These are phyloP conservation scores for Eimeria acervulina DNA, from an alignment of 169 alveolate genomes.

Conservation along the genomic window DNA sequence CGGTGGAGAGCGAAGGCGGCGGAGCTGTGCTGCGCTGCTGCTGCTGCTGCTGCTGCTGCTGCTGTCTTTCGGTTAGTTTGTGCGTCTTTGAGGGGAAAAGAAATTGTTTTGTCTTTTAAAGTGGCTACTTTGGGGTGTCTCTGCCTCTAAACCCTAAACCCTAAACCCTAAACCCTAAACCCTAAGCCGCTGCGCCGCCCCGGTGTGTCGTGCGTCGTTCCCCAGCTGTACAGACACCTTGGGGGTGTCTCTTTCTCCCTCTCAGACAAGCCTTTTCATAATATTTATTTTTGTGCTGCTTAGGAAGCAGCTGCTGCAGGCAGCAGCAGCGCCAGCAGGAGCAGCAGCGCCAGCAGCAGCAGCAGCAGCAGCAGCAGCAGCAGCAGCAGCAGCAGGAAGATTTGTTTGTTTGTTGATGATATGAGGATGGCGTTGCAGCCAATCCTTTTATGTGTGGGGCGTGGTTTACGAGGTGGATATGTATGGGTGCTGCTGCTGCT, in stretches of 20 bases:
- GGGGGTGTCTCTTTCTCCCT: neutral
- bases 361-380: slow-evolving; percentile 16
- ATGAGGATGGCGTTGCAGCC: neutral
- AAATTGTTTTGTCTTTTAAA: neutral
- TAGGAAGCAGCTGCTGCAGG: neutral
- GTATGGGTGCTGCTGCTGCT: neutral
- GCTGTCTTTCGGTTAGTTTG: neutral
- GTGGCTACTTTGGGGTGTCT: neutral
- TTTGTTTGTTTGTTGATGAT: neutral
- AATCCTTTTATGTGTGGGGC: neutral
- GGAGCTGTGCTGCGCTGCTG: too few relatives aligned
- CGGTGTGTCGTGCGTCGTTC: neutral
- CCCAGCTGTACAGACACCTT: neutral
- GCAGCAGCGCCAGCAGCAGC: too few relatives aligned
- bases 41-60: neutral
- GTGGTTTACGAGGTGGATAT: neutral
- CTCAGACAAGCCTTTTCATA: too few relatives aligned
- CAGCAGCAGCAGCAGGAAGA: slow-evolving; percentile 18
- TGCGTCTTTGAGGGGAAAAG: neutral
- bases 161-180: slow-evolving; percentile 2
- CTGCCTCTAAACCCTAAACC: neutral
- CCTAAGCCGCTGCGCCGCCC: neutral
- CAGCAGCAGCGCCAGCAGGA: too few relatives aligned
- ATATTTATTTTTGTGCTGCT: neutral
- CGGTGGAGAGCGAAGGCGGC: too few relatives aligned